These are phyloP conservation scores for Clarkia xantiana DNA, from an alignment of 345 rosid genomes.

Conservation along the genomic window DNA sequence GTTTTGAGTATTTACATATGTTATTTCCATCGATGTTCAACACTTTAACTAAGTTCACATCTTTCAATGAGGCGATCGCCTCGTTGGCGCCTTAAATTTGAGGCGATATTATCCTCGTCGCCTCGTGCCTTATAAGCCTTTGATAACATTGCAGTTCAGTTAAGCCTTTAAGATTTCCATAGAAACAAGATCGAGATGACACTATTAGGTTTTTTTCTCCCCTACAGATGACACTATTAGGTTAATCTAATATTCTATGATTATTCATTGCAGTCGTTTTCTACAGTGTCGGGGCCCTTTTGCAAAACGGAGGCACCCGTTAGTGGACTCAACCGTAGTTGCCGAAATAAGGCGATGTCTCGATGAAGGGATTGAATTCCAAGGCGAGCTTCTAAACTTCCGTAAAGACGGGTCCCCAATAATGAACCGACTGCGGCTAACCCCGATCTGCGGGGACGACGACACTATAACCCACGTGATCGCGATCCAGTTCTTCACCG, in stretches of 20 bases:
- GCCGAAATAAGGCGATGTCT: slow-evolving; percentile 76
- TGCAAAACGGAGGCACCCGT: slow-evolving; percentile 81
- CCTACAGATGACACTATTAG: no score
- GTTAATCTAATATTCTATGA: not conserved
- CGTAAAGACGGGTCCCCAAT: slow-evolving; percentile 73
- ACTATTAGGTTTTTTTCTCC: no score
- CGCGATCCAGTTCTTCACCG: slow-evolving; percentile 73
- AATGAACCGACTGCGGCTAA: slow-evolving; percentile 63
- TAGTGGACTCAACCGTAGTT: slow-evolving; percentile 60
- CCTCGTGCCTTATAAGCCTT: no score
- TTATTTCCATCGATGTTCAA: no score
- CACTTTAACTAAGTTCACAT: no score
- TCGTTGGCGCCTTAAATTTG: no score
- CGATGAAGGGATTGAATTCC: slow-evolving; percentile 69
- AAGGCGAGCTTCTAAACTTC: slow-evolving; percentile 77
- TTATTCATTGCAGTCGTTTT: slow-evolving; percentile 45
- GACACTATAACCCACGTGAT: slow-evolving; percentile 64
- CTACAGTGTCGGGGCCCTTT: slow-evolving; percentile 88
- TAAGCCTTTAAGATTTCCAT: no score
- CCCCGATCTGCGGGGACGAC: slow-evolving; percentile 80
- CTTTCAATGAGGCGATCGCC: no score
- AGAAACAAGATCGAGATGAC: no score
- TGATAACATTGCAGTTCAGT: no score
- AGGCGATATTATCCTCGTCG: no score
- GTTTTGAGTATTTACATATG: no score